Evolutionary conservation across 2,329 filamentous ascomycete species (phyloP).

Genomic region (Achaetomium macrosporum): DNA sequence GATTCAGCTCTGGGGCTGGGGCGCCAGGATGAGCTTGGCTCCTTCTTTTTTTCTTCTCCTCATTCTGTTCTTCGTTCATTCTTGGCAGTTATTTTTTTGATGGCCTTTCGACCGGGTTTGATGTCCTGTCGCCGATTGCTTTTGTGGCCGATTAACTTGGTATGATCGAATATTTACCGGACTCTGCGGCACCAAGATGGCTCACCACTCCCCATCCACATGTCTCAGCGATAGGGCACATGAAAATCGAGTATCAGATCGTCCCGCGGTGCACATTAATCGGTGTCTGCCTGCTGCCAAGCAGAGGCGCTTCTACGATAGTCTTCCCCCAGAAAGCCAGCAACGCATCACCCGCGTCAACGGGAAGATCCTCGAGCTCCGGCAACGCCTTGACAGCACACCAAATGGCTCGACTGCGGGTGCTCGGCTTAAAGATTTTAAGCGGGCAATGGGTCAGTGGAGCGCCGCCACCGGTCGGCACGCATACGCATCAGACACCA

Average conservation of each 20-base stretch:
- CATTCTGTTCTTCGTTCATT: too few species aligned
- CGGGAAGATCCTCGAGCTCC: slow-evolving; percentile 9
- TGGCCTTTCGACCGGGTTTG: too few species aligned
- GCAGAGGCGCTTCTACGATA: slow-evolving; percentile 15
- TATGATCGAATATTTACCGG: too few species aligned
- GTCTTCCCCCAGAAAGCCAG: slow-evolving; percentile 12
- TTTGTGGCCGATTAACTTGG: too few species aligned
- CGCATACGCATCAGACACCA: neutral
- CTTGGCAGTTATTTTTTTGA: too few species aligned
- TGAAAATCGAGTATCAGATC: slow-evolving; percentile 17
- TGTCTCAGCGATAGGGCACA: slow-evolving; percentile 19
- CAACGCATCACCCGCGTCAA: slow-evolving; percentile 17
- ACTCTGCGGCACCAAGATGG: slow-evolving; percentile 10
- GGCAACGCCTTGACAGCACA: slow-evolving; percentile 19
- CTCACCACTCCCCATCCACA: slow-evolving; percentile 9
- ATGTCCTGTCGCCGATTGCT: too few species aligned
- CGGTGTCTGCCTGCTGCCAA: slow-evolving; percentile 15
- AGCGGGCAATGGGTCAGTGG: slow-evolving; percentile 19
- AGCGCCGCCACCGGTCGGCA: slow-evolving; percentile 4
- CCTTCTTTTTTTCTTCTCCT: too few species aligned
- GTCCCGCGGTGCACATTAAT: slow-evolving; percentile 16
- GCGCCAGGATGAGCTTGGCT: too few species aligned
- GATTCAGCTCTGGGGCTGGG: too few species aligned
- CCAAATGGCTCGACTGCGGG: slow-evolving; percentile 17
- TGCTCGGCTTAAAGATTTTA: slow-evolving; percentile 13